These are phyloP conservation scores for Gryganskiella cystojenkinii DNA, from an alignment of 192 early-diverging fungal genomes.

Conservation along the genomic window DNA sequence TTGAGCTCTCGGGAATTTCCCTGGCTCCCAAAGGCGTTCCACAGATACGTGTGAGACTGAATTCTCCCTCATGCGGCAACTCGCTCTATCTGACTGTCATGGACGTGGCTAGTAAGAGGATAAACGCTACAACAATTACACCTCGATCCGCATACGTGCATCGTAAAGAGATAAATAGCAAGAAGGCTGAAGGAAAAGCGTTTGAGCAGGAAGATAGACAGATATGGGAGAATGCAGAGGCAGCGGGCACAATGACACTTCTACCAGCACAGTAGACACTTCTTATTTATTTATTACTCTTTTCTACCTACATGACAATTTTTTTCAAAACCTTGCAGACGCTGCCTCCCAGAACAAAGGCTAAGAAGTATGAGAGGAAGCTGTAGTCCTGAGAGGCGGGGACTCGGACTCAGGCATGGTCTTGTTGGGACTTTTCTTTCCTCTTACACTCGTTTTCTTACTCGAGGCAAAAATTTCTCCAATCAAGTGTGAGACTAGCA, in stretches of 20 bases:
- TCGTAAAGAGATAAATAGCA: background rate
- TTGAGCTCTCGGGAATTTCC: constrained; percentile 77
- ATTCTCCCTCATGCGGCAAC: constrained; percentile 89
- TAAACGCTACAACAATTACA: background rate
- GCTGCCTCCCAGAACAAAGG: no score
- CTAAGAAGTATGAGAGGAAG: no score
- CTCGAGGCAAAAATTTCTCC: no score
- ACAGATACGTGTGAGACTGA: constrained; percentile 92
- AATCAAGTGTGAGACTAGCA: no score
- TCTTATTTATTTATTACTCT: no score
- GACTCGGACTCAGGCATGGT: no score
- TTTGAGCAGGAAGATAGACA: background rate
- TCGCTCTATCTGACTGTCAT: background rate
- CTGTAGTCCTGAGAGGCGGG: no score
- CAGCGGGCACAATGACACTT: background rate
- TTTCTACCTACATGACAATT: no score
- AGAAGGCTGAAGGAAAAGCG: background rate
- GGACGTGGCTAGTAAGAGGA: background rate
- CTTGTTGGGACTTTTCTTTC: no score
- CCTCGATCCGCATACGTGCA: background rate
- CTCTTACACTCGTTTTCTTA: no score
- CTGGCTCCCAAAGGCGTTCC: constrained; percentile 92
- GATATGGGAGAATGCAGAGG: background rate
- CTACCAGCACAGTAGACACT: background rate
- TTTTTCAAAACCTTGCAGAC: no score